Evolutionary conservation across 2,329 filamentous ascomycete genomes (phyloP), one percentile per base, ranked within the genome.

Genomic region (Fusarium pilosicola): DNA sequence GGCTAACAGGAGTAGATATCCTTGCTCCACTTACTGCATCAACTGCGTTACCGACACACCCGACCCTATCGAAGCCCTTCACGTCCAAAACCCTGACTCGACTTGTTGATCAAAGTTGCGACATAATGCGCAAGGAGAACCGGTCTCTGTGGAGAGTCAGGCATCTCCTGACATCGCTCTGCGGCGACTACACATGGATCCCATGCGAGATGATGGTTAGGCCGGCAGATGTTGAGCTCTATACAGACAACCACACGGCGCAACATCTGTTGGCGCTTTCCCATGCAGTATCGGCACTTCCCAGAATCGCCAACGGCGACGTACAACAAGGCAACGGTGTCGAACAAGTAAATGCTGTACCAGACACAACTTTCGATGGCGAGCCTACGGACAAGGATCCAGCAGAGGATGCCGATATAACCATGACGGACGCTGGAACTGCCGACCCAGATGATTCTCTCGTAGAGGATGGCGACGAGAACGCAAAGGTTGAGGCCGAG

Each of bases 41-140:
- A 56, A 92, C 92, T 80, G 93, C 95, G 68, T 86, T 97, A 22
- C 88, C 93, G 20, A 88, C 87, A 63, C 94, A 96, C 79, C 92
- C 93, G 58, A 92, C 92, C 30, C 85, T 95, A 45, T 94, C 92
- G 68, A 87, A 90, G 74, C 91, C 94, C 1, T 96, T 94, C 80
- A 91, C 88, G 20, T 94, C 92, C 56, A 91, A 89, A 74, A 93
- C 92, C 17, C 86, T 96, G 24, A 91, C 89, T 56, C 89, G 93
- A 72, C 88, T 97, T 62, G 89, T 92, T 24, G 86, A 86, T 49
- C 91, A 95, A 81, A 91, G 90, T 62, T 88, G 90, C 73, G 87
- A 89, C 64, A 91, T 94, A 75, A 90, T 94, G 85, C 90, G 93
- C 65, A 92, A 92, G 78, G 94, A 96, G 79, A 93, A 93, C 71